A percentile compares a stretch with the other conserved stretches of the same genome.
Evolutionary conservation across 768 basidiomycete species (phyloP).

Genomic region (Termitomyces sp.): DNA sequence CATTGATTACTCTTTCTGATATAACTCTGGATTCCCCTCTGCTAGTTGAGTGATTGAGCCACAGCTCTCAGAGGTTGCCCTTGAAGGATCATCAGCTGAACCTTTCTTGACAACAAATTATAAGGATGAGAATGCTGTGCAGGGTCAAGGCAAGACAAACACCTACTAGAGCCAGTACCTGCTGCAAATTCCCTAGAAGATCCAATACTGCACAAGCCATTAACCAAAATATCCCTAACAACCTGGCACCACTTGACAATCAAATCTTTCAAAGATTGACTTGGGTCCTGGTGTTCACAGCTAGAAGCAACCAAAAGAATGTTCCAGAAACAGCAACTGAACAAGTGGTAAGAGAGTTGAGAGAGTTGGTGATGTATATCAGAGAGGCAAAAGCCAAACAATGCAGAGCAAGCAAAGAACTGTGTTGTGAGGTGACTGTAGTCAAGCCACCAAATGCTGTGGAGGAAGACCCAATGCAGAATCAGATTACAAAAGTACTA

Average conservation of each 20-base stretch:
- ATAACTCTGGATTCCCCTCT: no score
- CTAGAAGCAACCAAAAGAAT: neutral
- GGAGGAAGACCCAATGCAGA: neutral
- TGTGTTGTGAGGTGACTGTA: neutral
- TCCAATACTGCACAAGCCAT: neutral
- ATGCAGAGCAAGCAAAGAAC: neutral
- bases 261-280: neutral
- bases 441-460: neutral
- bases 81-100: neutral
- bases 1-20: no score
- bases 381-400: neutral
- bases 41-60: no score
- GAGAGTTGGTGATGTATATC: neutral
- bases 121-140: neutral
- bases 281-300: neutral
- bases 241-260: neutral
- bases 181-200: neutral
- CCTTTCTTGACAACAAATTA: neutral
- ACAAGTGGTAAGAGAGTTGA: no score
- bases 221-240: neutral
- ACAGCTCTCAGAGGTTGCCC: no score
- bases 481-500: neutral
- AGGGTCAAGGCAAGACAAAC: no score
- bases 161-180: neutral
- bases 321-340: neutral